Conservation (phyloP, 441 rosid species). For the Brassica hybrid region DNA sequence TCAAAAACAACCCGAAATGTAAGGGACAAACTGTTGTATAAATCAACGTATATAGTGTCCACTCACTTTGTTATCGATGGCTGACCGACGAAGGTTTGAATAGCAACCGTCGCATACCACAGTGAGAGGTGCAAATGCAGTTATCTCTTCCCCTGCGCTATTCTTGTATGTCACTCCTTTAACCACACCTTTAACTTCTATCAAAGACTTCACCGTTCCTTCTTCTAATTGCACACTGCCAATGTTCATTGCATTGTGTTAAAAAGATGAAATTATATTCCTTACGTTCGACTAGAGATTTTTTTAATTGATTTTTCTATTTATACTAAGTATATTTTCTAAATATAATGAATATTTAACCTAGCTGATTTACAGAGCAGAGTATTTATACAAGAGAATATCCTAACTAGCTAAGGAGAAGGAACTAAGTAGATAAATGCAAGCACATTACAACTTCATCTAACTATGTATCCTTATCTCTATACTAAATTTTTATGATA, state of each 20-base stretch:
- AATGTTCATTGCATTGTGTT: not conserved
- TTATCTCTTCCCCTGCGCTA: constrained; percentile 52
- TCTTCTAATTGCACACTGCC: constrained; percentile 65
- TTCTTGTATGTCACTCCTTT: constrained; percentile 75
- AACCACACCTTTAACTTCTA: constrained; percentile 69
- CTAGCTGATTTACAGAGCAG: too few species aligned
- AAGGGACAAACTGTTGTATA: too few species aligned
- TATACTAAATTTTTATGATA: too few species aligned
- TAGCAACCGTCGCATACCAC: constrained; percentile 87
- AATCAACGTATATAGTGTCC: not conserved
- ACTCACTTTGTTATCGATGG: not conserved
- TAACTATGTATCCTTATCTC: too few species aligned
- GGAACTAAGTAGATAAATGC: too few species aligned
- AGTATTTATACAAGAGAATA: too few species aligned
- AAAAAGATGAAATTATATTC: not conserved
- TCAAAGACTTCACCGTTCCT: constrained; percentile 78
- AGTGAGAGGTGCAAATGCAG: constrained; percentile 73
- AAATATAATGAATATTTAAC: too few species aligned
- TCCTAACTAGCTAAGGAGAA: too few species aligned
- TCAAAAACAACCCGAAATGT: too few species aligned
- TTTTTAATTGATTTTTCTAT: not conserved
- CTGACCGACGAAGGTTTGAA: constrained; percentile 67
- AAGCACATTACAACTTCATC: too few species aligned
- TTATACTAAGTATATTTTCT: not conserved
- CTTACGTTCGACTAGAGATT: not conserved